Conservation (phyloP, 2,329 filamentous ascomycete species). For the Microcyclospora pomicola region DNA sequence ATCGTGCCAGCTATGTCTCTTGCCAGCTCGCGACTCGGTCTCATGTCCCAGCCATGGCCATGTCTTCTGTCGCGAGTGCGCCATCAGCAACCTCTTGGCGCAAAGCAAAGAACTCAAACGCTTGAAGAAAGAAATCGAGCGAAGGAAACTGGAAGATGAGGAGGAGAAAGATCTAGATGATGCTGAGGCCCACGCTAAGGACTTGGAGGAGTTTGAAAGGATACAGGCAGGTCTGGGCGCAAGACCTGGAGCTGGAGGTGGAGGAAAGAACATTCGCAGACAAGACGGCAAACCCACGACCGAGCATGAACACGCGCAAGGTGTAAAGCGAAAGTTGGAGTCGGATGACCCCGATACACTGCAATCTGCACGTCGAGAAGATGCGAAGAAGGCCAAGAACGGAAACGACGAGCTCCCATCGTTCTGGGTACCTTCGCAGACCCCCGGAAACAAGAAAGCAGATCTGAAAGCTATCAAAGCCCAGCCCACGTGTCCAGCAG, state of each 20-base stretch:
- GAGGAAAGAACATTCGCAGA: slow-evolving; percentile 31
- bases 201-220: slow-evolving; percentile 70
- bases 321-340: slow-evolving; percentile 64
- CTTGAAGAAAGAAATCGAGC: slow-evolving; percentile 48
- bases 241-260: slow-evolving; percentile 28
- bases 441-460: slow-evolving; percentile 43
- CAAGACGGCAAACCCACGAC: slow-evolving; percentile 21
- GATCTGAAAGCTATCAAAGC: slow-evolving; percentile 36
- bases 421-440: slow-evolving; percentile 86
- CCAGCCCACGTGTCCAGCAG: slow-evolving; percentile 38
- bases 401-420: slow-evolving; percentile 49
- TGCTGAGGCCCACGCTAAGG: slow-evolving; percentile 54
- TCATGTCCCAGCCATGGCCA: slow-evolving; percentile 66
- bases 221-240: slow-evolving; percentile 52
- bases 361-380: slow-evolving; percentile 53
- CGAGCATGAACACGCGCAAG: slow-evolving; percentile 23
- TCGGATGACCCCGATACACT: slow-evolving; percentile 64
- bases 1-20: slow-evolving; percentile 75
- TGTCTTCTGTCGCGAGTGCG: slow-evolving; percentile 91
- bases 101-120: slow-evolving; percentile 88
- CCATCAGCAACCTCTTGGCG: slow-evolving; percentile 74
- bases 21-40: slow-evolving; percentile 67
- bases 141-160: slow-evolving; percentile 47
- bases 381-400: slow-evolving; percentile 40
- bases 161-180: slow-evolving; percentile 49